Evolutionary conservation across 129 eudicot species (phyloP).

Genomic region (Ambrosia trifida): DNA sequence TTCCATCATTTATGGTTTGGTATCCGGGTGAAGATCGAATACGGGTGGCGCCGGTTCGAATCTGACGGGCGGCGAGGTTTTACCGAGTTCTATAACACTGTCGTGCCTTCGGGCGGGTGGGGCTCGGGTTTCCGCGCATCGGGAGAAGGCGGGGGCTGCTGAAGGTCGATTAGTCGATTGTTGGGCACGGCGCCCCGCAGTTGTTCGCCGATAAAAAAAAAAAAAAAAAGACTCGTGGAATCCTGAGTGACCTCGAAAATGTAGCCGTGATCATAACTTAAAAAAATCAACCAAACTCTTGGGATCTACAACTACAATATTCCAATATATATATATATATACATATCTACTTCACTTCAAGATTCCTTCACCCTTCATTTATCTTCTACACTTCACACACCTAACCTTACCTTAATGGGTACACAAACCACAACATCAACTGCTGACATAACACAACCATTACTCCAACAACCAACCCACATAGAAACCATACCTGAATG

Average conservation of each 20-base stretch:
- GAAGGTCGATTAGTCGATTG: too few species aligned
- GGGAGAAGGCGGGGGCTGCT: too few species aligned
- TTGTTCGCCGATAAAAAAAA: too few species aligned
- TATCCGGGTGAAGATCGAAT: too few species aligned
- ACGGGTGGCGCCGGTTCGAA: too few species aligned
- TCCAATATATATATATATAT: background rate
- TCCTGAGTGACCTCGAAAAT: background rate
- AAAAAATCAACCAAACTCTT: background rate
- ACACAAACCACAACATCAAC: conserved; percentile 17
- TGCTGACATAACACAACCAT: conserved; percentile 9
- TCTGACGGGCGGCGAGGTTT: too few species aligned
- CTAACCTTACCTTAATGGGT: conserved; percentile 5
- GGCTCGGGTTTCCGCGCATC: too few species aligned
- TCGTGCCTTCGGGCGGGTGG: too few species aligned
- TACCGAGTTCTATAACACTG: too few species aligned
- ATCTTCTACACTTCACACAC: too few species aligned
- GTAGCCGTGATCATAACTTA: background rate
- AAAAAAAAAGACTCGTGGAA: background rate
- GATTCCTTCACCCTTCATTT: background rate
- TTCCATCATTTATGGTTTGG: too few species aligned
- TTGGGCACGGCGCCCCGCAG: too few species aligned
- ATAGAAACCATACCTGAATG: conserved; percentile 48
- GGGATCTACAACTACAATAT: background rate
- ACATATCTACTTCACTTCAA: background rate
- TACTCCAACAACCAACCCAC: conserved; percentile 12